Conservation (phyloP, 176 grass and related monocot species). For the Rhynchospora pubera region DNA sequence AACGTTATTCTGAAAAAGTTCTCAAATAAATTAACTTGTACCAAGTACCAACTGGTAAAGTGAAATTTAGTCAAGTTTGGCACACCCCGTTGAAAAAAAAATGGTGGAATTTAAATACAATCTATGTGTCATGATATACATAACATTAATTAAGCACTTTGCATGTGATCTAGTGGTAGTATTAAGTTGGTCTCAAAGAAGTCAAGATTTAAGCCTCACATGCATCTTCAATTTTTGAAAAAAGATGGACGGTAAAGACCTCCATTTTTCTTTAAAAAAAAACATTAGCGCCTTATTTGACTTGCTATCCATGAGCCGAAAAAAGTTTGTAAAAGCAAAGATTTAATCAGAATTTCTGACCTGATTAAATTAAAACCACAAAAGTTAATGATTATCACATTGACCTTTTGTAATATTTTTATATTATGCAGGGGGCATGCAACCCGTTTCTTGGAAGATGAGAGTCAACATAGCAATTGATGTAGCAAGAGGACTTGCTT, state of each 20-base stretch:
- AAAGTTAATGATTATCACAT: neutral
- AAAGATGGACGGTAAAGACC: too few relatives aligned
- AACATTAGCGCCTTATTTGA: neutral
- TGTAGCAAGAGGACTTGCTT: conserved; percentile 55
- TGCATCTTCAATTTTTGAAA: too few relatives aligned
- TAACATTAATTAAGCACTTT: too few relatives aligned
- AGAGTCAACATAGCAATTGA: conserved; percentile 56
- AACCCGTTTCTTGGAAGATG: conserved; percentile 51
- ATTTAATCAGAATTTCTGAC: conserved; percentile 2
- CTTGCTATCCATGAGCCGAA: conserved; percentile 3
- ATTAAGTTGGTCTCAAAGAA: too few relatives aligned
- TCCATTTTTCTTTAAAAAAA: too few relatives aligned
- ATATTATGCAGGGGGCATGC: conserved; percentile 30
- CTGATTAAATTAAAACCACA: neutral
- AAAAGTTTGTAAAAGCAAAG: neutral
- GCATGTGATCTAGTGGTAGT: too few relatives aligned
- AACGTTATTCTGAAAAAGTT: neutral
- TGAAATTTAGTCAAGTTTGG: neutral
- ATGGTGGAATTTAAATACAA: neutral
- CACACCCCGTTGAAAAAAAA: neutral
- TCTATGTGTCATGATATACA: neutral
- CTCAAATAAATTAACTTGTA: neutral
- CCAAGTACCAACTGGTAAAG: neutral
- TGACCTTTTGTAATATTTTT: neutral
- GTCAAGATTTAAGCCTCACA: too few relatives aligned